Conservation (phyloP, 208 protist genomes). For the Trypanosoma platydactyli region DNA sequence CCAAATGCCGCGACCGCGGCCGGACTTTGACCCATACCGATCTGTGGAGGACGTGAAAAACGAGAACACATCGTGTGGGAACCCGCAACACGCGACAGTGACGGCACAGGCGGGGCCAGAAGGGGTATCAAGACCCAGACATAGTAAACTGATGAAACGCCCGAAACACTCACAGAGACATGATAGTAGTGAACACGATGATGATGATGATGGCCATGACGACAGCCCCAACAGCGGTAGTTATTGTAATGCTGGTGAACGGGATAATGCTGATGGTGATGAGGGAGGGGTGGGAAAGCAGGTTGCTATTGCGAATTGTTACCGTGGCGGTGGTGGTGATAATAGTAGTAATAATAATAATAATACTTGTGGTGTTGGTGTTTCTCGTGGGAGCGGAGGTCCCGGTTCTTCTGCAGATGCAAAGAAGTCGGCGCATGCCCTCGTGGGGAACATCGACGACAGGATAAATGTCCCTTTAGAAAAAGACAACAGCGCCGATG, state of each 20-base stretch:
- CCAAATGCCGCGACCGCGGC: constrained; percentile 37
- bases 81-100: background rate
- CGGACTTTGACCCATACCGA: constrained; percentile 13
- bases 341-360: constrained; percentile 4
- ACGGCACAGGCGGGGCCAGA: background rate
- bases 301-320: too few species aligned
- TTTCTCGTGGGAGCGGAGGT: background rate
- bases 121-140: too few species aligned
- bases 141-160: too few species aligned
- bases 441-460: background rate
- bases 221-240: too few species aligned
- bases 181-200: background rate
- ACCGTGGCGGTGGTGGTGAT: background rate
- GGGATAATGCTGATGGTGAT: too few species aligned
- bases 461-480: background rate
- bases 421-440: too few species aligned
- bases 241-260: too few species aligned
- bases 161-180: too few species aligned
- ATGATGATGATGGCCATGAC: background rate
- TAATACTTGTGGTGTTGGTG: background rate
- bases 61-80: background rate
- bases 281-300: too few species aligned
- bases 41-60: constrained; percentile 4
- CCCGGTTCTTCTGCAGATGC: background rate
- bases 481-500: background rate